Conservation (phyloP, 495 filamentous ascomycete species). For the Talaromyces adpressus region DNA sequence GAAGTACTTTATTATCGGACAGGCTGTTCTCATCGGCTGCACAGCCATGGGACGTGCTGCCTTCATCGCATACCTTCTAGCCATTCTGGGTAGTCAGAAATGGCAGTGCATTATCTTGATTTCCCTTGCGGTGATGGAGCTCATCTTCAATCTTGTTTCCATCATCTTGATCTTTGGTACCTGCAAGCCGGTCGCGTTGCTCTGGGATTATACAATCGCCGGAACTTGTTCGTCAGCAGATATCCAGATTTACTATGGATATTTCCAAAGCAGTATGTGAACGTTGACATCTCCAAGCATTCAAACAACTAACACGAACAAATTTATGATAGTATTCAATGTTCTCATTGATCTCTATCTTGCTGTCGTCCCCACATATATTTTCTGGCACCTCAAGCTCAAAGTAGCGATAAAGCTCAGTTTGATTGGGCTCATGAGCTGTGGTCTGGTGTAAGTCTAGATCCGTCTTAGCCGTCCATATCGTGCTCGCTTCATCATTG, state of each 20-base stretch:
- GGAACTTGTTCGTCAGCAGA: background rate
- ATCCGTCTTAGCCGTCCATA: background rate
- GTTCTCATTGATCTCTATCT: constrained; percentile 34
- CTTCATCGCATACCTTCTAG: constrained; percentile 28
- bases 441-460: constrained; percentile 30
- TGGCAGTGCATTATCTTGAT: constrained; percentile 21
- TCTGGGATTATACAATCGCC: background rate
- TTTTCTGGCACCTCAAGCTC: constrained; percentile 39
- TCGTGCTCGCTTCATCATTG: constrained; percentile 5
- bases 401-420: constrained; percentile 30
- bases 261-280: constrained; percentile 1
- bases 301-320: background rate
- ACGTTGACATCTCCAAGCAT: background rate
- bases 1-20: constrained; percentile 13
- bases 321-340: constrained; percentile 26
- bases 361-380: constrained; percentile 31
- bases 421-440: constrained; percentile 30
- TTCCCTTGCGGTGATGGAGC: constrained; percentile 19
- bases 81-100: constrained; percentile 23
- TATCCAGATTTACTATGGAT: background rate
- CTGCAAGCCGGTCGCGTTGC: background rate
- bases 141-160: constrained; percentile 23
- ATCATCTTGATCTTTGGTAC: constrained; percentile 15
- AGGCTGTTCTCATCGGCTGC: constrained; percentile 27
- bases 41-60: constrained; percentile 26